phyloP scores from a whole-genome alignment of 2,329 filamentous ascomycete genomes.

The Aureobasidium sp. region DNA sequence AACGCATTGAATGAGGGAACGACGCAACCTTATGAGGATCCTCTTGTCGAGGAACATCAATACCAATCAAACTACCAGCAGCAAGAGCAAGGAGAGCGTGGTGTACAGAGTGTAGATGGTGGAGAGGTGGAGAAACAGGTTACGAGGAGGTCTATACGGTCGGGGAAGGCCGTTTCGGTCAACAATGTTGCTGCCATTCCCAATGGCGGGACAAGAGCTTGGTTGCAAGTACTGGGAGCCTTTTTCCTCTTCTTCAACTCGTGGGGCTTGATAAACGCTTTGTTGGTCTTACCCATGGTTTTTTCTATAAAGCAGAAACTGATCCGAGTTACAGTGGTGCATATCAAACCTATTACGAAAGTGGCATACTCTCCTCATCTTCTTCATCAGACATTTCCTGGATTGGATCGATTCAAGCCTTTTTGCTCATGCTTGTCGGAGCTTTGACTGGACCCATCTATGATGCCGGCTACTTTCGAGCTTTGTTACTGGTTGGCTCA shows the following conservation, averaged over 20 bases:
- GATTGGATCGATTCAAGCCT: conserved; percentile 44
- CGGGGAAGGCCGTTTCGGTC: conserved; percentile 30
- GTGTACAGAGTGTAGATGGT: not conserved
- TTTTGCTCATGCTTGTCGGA: conserved; percentile 41
- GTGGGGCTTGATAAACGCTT: conserved; percentile 26
- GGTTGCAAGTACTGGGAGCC: conserved; percentile 41
- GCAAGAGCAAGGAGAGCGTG: conserved; percentile 19
- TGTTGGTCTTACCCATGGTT: not conserved
- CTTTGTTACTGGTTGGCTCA: conserved; percentile 37
- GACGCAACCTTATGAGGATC: not conserved
- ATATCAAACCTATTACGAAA: conserved; percentile 44
- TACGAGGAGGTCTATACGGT: conserved; percentile 18
- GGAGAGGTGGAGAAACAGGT: conserved; percentile 8
- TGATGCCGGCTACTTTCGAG: conserved; percentile 42
- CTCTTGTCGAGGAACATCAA: not conserved
- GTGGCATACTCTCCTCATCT: conserved; percentile 33
- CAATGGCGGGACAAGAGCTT: conserved; percentile 40
- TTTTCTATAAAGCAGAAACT: conserved; percentile 2
- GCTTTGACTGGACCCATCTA: conserved; percentile 44
- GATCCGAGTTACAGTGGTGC: conserved; percentile 39
- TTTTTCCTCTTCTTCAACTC: conserved; percentile 44
- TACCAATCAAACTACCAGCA: not conserved
- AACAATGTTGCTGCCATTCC: conserved; percentile 39
- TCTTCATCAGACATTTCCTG: conserved; percentile 42
- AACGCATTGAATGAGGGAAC: conserved; percentile 9